Conservation (phyloP, 306 rosid genomes). For the Canavalia ensiformis region DNA sequence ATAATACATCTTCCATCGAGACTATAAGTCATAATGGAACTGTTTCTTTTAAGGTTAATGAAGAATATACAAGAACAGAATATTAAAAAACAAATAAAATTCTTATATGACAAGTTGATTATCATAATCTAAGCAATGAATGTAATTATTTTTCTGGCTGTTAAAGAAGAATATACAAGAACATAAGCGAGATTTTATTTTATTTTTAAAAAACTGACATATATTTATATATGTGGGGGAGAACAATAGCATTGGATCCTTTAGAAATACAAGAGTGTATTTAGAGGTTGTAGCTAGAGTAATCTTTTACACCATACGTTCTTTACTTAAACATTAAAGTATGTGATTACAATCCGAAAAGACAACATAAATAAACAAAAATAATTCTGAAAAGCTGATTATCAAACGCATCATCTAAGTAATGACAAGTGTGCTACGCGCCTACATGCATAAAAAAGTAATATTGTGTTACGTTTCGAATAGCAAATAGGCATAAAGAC, state of each 20-base stretch:
- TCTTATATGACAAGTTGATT: not conserved
- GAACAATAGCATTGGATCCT: conserved; percentile 28
- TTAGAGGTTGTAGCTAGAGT: conserved; percentile 24
- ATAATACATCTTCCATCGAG: no score
- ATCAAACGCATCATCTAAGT: conserved; percentile 38
- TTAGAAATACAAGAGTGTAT: not conserved
- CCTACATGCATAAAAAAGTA: conserved; percentile 49
- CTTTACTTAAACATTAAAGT: conserved; percentile 3
- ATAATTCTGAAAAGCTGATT: not conserved
- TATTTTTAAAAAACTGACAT: not conserved
- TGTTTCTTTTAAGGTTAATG: no score
- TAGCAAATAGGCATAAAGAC: conserved; percentile 49
- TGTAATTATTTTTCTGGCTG: not conserved
- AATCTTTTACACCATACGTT: conserved; percentile 13
- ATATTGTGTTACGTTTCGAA: conserved; percentile 39
- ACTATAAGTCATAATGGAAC: no score
- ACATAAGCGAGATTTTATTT: not conserved
- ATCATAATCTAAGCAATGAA: not conserved
- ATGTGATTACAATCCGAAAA: conserved; percentile 35
- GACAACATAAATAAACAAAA: not conserved
- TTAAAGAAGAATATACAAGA: conserved; percentile 18
- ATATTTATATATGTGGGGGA: not conserved
- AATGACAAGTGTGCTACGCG: conserved; percentile 44
- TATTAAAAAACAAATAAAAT: no score
- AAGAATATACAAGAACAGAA: no score